phyloP scores from a whole-genome alignment of 305 asterid species.

The Fraxinus baroniana region DNA sequence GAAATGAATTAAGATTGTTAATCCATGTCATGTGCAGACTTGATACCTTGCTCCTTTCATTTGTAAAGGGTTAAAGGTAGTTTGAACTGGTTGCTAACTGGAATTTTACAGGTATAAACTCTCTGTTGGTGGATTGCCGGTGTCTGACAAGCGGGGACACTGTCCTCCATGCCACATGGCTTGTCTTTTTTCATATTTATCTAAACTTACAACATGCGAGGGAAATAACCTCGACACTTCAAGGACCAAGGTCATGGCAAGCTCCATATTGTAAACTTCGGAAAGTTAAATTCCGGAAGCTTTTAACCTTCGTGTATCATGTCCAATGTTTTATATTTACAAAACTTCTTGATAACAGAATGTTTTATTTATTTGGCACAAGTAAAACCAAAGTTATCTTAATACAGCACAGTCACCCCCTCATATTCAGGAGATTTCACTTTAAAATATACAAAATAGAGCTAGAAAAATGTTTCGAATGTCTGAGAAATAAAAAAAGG shows the following conservation, averaged over 20 bases:
- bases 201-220: background rate
- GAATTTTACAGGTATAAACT: background rate
- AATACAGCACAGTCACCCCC: background rate
- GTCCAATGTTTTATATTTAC: background rate
- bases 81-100: background rate
- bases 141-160: background rate
- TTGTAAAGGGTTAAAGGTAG: background rate
- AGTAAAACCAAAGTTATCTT: background rate
- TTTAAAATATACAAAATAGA: background rate
- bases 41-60: background rate
- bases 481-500: background rate
- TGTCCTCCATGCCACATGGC: background rate
- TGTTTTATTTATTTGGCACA: background rate
- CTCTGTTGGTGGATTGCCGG: background rate
- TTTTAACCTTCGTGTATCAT: background rate
- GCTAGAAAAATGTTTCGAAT: background rate
- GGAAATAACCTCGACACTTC: background rate
- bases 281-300: background rate
- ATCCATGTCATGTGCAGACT: background rate
- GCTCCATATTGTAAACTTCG: background rate
- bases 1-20: background rate
- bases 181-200: background rate
- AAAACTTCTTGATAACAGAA: background rate
- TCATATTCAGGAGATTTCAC: background rate
- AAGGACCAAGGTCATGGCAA: background rate